Evolutionary conservation across 2,329 filamentous ascomycete species (phyloP), one percentile per base, ranked within the genome.

Genomic region (Uncinocarpus reesii): DNA sequence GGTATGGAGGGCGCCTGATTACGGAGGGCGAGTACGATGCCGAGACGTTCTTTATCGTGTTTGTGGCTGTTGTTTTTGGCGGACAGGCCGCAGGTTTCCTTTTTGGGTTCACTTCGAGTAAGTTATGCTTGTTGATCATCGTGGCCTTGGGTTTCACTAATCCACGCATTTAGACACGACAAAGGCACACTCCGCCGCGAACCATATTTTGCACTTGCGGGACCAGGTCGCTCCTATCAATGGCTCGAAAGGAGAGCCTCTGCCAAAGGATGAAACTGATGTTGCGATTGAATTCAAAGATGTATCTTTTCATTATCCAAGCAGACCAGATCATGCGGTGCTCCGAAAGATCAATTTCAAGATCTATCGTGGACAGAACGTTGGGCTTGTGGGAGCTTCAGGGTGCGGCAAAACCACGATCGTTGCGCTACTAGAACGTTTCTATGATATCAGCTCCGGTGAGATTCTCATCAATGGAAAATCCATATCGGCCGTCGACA

Each of bases 401-500:
- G 76, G 77, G 4, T 77, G 74, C 48, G 77, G 77, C 1, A 71
- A 89, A 67, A 83, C 80, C 0, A 86, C 79, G 13, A 79, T 86
- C 36, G 77, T 90, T 29, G 67, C 68, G 1, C 66, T 79, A 2
- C 66, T 79, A 7, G 71, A 78, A 55, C 67, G 80, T 6, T 88
- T 89, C 64, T 90, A 90, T 61, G 78, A 85, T 34, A 66, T 80
- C 0, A 69, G 76, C 13, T 68, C 72, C 8, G 86, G 86, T 4
- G 67, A 70, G 4, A 80, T 92, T 47, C 68, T 80, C 0, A 76
- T 79, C 60, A 80, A 85, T 59, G 78, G 73, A 4, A 68, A 70
- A 43, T 73, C 82, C 56, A 78, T 88, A 36, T 62, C 68, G 1
- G 60, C 71, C 1, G 61, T 86, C 45, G 76, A 81, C 48, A 71